Evolutionary conservation across 164 flowering plant species (phyloP).

Genomic region (Vitis cinerea): DNA sequence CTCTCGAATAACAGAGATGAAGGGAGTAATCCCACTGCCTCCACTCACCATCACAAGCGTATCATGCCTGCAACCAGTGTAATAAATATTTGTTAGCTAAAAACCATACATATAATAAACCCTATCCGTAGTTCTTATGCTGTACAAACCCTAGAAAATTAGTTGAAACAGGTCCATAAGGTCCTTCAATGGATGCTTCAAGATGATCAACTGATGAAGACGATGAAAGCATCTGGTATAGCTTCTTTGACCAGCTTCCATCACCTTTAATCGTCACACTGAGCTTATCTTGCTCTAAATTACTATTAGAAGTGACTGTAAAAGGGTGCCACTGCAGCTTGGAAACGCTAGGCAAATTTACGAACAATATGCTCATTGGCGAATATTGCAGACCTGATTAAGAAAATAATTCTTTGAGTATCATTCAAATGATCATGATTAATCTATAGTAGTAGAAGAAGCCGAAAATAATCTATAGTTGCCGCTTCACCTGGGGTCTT

Average conservation of each 20-base stretch:
- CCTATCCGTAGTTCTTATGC: not conserved
- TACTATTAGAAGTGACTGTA: slow-evolving; percentile 44
- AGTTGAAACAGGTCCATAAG: slow-evolving; percentile 70
- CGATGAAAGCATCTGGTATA: slow-evolving; percentile 44
- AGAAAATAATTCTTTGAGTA: not conserved
- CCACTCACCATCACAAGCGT: slow-evolving; percentile 32
- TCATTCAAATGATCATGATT: too few relatives aligned
- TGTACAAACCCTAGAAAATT: slow-evolving; percentile 43
- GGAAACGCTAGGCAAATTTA: slow-evolving; percentile 50
- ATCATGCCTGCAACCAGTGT: slow-evolving; percentile 18
- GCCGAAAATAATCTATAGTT: not conserved
- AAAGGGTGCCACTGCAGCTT: slow-evolving; percentile 72
- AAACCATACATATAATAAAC: too few relatives aligned
- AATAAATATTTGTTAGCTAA: too few relatives aligned
- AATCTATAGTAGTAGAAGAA: not conserved
- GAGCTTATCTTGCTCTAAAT: slow-evolving; percentile 41
- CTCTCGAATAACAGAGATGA: slow-evolving; percentile 27
- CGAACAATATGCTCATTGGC: slow-evolving; percentile 52
- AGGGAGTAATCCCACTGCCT: slow-evolving; percentile 36
- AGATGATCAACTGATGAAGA: slow-evolving; percentile 47
- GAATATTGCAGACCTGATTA: slow-evolving; percentile 45
- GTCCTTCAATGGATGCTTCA: slow-evolving; percentile 73
- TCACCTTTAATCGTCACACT: slow-evolving; percentile 49
- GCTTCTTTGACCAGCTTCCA: slow-evolving; percentile 48
- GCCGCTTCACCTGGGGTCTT: slow-evolving; percentile 48